phyloP scores from a whole-genome alignment of 306 rosid species.

The Corylus avellana region DNA sequence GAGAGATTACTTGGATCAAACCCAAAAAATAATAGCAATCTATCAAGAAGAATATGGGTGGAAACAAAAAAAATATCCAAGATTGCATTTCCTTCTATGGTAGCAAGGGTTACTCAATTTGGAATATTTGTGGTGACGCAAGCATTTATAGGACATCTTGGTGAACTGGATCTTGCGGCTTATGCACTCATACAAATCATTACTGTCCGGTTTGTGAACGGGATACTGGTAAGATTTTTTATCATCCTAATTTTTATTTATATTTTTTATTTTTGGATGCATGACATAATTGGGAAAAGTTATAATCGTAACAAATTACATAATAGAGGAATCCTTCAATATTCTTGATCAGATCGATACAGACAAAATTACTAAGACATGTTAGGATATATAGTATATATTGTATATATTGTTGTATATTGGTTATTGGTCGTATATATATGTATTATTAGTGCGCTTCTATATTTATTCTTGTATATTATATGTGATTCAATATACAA shows the following conservation, averaged over 20 bases:
- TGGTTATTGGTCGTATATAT: too few species aligned
- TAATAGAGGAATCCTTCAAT: background rate
- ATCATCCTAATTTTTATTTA: background rate
- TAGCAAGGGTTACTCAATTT: constrained; percentile 48
- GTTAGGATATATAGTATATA: too few species aligned
- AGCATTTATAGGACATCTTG: constrained; percentile 59
- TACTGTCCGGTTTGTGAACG: constrained; percentile 51
- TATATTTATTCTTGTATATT: too few species aligned
- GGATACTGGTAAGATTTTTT: constrained; percentile 38
- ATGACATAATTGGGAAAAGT: too few species aligned
- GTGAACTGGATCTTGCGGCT: constrained; percentile 50
- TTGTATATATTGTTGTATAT: too few species aligned
- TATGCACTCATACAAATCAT: constrained; percentile 52
- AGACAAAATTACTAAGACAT: too few species aligned
- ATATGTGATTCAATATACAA: too few species aligned
- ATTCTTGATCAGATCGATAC: too few species aligned
- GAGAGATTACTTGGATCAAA: constrained; percentile 18
- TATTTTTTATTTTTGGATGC: background rate
- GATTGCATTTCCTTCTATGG: constrained; percentile 56
- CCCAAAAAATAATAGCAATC: constrained; percentile 4
- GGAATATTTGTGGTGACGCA: constrained; percentile 55
- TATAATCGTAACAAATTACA: background rate
- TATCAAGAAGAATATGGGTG: constrained; percentile 36
- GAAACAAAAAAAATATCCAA: constrained; percentile 47
- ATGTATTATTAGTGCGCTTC: too few species aligned